Evolutionary conservation across 2,329 filamentous ascomycete genomes (phyloP), one percentile per base, ranked within the genome.

Genomic region (Rhynchosporium graminicola): DNA sequence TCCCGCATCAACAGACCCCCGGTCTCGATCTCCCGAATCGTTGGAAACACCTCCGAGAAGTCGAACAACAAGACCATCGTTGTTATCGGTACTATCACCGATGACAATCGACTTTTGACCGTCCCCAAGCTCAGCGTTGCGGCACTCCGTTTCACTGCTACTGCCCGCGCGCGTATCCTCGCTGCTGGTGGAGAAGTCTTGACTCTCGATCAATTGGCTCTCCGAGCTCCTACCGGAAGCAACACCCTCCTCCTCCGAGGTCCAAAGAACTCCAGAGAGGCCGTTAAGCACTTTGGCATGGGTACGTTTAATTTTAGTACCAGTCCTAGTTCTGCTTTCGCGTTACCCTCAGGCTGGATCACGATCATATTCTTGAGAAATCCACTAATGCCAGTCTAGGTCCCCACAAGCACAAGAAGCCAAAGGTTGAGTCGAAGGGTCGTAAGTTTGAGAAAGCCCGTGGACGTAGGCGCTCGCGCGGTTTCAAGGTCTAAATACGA

Each of bases 361-460:
- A 4, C 3, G 20, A 26, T 33, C 7, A 15, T 57, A 9, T 40
- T 7, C 20, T 42, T 20, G 31, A 4, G n/a, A 4, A 5, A 15
- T 59, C 5, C 50, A 15, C 56, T 59, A 59, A 59, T 36, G 15
- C 10, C 10, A 28, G 3, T 9, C 13, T 12, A 59, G 57, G 57
- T 59, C 57, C 57, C 8, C 57, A 59, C 57, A 59, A 59, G 57
- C 57, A 59, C 47, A 59, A 95, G 94, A 98, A 97, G 87, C 94
- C 94, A 74, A 91, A 96, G 75, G 87, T 99, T 77, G 87, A 92
- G 82, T 96, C 92, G 86, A 99, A 99, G 91, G 96, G 96, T 77
- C 90, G 95, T 83, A 99, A 99, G 87, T 99, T 99, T 86, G 96
- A 99, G 89, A 87, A 88, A 77, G 95, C 93, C 77, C 93, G 95